Evolutionary conservation across 129 eudicot species (phyloP).

Genomic region (Mikania micrantha): DNA sequence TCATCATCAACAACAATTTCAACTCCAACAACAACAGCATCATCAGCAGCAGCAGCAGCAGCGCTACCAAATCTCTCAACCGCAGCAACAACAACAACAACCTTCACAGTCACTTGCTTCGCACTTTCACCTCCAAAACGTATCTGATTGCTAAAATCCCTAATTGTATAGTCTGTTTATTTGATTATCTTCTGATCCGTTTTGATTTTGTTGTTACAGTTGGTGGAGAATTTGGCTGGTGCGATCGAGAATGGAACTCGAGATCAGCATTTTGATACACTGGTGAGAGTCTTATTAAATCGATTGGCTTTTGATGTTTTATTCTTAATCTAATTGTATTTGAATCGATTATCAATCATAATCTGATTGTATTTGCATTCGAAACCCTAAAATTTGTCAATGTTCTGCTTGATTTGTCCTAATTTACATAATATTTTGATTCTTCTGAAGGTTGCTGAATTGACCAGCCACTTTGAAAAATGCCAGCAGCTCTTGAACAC

Average conservation of each 20-base stretch:
- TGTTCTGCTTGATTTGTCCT: not conserved
- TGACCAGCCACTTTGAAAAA: conserved; percentile 79
- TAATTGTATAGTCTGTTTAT: not conserved
- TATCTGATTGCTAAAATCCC: conserved; percentile 14
- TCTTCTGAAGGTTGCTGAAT: conserved; percentile 56
- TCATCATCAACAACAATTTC: conserved; percentile 44
- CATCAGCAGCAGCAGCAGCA: conserved; percentile 36
- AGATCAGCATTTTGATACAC: conserved; percentile 88
- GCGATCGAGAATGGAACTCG: conserved; percentile 80
- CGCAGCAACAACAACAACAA: conserved; percentile 34
- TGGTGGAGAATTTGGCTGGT: conserved; percentile 94
- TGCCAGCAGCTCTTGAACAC: conserved; percentile 93
- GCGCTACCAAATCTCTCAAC: conserved; percentile 36
- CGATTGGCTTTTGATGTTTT: too few species aligned
- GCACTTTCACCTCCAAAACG: conserved; percentile 83
- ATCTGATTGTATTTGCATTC: not conserved
- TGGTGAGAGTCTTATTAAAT: too few species aligned
- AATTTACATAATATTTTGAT: conserved; percentile 29
- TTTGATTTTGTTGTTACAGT: conserved; percentile 30
- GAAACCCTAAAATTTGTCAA: too few species aligned
- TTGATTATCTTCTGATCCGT: not conserved
- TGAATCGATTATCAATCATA: not conserved
- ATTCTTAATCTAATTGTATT: too few species aligned
- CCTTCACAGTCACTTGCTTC: conserved; percentile 82
- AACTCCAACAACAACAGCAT: conserved; percentile 20